Conservation (phyloP, 495 filamentous ascomycete genomes). For the Podospora appendiculata region DNA sequence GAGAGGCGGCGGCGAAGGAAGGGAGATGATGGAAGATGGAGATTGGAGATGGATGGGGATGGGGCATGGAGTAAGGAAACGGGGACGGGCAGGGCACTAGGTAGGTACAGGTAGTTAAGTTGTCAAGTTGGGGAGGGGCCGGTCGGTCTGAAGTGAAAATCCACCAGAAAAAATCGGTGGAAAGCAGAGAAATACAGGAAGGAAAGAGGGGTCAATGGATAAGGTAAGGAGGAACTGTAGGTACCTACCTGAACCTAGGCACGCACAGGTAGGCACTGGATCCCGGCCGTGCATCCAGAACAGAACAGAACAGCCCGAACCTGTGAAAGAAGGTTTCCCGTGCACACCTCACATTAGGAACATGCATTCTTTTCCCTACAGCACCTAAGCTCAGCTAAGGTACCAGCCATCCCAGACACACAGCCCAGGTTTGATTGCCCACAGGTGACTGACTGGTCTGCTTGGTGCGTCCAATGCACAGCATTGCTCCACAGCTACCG, state of each 20-base stretch:
- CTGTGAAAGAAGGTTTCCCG: too few relatives aligned
- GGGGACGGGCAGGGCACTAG: too few relatives aligned
- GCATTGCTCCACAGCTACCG: neutral
- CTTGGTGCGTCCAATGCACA: neutral
- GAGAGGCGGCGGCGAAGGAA: neutral
- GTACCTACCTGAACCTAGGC: constrained; percentile 1
- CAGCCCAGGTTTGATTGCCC: too few relatives aligned
- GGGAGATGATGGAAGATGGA: neutral
- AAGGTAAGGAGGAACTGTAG: constrained; percentile 3
- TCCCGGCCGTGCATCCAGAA: neutral
- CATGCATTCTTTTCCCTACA: too few relatives aligned
- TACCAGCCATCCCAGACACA: too few relatives aligned
- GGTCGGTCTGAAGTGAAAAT: neutral
- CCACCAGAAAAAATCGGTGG: constrained; percentile 6
- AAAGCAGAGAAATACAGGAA: constrained; percentile 18
- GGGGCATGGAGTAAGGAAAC: neutral
- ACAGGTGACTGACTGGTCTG: neutral
- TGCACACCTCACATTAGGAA: too few relatives aligned
- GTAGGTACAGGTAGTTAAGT: neutral
- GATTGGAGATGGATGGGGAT: neutral
- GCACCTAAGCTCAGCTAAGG: too few relatives aligned
- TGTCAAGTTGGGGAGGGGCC: neutral
- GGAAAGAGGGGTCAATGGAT: constrained; percentile 11
- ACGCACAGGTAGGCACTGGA: constrained; percentile 2
- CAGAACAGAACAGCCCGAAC: too few relatives aligned